Base-by-base conservation (phyloP, 2,329 filamentous ascomycete species). In the Pyrenophora graminea region DNA sequence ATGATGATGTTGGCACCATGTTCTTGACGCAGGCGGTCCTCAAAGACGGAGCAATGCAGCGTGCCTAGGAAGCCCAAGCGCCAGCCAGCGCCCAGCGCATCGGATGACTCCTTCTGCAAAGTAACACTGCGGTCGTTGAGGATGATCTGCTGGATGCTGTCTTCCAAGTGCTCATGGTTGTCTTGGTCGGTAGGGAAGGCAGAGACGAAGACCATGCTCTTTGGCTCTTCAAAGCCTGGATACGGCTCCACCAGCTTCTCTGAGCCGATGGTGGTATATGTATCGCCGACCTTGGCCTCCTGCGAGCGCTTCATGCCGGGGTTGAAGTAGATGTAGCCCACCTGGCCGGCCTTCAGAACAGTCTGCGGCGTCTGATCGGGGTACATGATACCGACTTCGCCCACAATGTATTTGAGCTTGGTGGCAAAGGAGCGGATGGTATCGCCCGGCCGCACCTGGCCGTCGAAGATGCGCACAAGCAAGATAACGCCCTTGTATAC, bases 131-230 rank as follows among this genome's bases (percentile, higher is more conserved):
- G 86, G 72, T 99, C 94, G 71, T 99, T 99, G 45, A 99, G 84
- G 2, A 93, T 86, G 12, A 99, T 85, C 70, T 97, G 93, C 54
- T 88, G 88, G 68, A 99, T 97, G 72, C 91, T 96, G 72, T 97
- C 93, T 58, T 95, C 90, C 3, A 99, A 79, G 67, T 91, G 89
- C 37, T 84, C 83, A 68, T 96, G 93, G 71, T 96, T 90, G 63
- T 86, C 80, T 62, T 96, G 91, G 66, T 99, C 92, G 0, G 92
- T 91, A 0, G 94, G 94, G 64, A 96, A 99, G 0, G 94, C 94
- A 1, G 93, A 92, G 3, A 99, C 94, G 63, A 99, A 99, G 4
- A 99, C 94, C 94, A 99, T 99, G 5, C 92, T 89, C 73, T 99
- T 96, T 1, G 94, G 93, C 72, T 99, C 94, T 69, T 96, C 93